A percentile compares a stretch with the other conserved stretches of the same genome.
phyloP scores from a whole-genome alignment of 495 filamentous ascomycete genomes.

The Polyplosphaeria fusca region DNA sequence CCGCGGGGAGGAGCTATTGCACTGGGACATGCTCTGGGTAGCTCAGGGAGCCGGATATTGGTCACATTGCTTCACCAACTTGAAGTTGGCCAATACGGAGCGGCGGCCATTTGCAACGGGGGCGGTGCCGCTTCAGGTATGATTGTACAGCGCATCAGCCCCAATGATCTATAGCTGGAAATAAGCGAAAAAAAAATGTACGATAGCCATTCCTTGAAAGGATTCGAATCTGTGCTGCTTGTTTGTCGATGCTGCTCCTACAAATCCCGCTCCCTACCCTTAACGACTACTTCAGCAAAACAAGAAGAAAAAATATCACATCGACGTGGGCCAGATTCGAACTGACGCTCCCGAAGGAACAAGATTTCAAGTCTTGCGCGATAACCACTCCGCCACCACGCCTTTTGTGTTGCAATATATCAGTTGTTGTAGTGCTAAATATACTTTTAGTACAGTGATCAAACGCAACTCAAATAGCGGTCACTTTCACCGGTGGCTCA shows the following conservation, averaged over 20 bases:
- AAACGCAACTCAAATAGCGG: too few relatives aligned
- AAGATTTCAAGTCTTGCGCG: constrained; percentile 28
- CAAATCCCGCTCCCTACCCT: neutral
- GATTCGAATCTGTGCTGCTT: too few relatives aligned
- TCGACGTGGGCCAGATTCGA: constrained; percentile 21
- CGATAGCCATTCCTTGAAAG: neutral
- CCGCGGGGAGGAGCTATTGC: constrained; percentile 87
- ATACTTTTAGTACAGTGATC: too few relatives aligned
- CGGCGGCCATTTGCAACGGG: constrained; percentile 95
- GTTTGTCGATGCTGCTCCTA: too few relatives aligned
- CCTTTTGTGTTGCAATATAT: neutral
- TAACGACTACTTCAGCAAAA: neutral
- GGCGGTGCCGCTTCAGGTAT: constrained; percentile 89
- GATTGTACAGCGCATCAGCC: constrained; percentile 77
- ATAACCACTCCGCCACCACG: constrained; percentile 24
- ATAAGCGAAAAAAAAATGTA: constrained; percentile 5
- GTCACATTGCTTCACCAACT: constrained; percentile 87
- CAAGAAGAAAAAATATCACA: neutral
- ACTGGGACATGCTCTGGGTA: constrained; percentile 90
- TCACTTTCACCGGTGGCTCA: too few relatives aligned
- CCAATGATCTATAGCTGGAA: neutral
- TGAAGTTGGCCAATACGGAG: constrained; percentile 86
- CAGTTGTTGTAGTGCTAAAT: too few relatives aligned
- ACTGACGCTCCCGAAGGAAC: constrained; percentile 23
- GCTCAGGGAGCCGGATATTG: constrained; percentile 89